phyloP scores from a whole-genome alignment of 371 early-diverging fungal species.

The Mucor sp. region DNA sequence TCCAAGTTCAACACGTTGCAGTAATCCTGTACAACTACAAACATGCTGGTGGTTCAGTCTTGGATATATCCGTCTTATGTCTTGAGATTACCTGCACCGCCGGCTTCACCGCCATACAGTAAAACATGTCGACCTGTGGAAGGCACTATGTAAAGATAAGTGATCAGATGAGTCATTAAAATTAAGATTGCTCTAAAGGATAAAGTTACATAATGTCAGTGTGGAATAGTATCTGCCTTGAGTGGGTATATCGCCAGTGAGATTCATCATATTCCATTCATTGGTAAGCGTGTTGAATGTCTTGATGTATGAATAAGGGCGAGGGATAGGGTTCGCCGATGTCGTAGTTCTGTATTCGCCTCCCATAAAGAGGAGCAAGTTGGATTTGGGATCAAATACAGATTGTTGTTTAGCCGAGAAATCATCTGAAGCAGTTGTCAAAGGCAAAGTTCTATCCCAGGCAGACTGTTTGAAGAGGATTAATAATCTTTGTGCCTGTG shows the following conservation, averaged over 20 bases:
- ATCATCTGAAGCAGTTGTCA: not conserved
- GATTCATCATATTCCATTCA: not conserved
- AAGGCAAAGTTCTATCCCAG: not conserved
- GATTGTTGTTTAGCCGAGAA: not conserved
- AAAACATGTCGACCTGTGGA: constrained; percentile 1
- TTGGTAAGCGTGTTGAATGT: not conserved
- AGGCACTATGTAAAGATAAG: not conserved
- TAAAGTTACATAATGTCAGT: not conserved
- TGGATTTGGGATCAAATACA: not conserved
- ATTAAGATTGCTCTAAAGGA: too few species aligned
- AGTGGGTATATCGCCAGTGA: constrained; percentile 2
- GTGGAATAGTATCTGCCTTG: not conserved
- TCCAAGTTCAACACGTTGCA: constrained; percentile 2
- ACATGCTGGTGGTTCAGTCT: not conserved
- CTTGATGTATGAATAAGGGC: not conserved
- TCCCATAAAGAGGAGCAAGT: not conserved
- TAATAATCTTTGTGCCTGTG: not conserved
- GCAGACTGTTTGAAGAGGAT: not conserved
- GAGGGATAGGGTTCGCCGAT: not conserved
- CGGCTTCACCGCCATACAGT: constrained; percentile 3
- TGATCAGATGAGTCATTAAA: not conserved
- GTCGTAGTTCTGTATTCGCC: not conserved
- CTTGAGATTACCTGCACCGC: not conserved
- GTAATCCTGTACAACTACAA: not conserved
- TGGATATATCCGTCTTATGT: not conserved